A percentile compares a stretch with the other conserved stretches of the same genome.
Conservation (phyloP, 441 rosid species). For the Populus tomentosa region DNA sequence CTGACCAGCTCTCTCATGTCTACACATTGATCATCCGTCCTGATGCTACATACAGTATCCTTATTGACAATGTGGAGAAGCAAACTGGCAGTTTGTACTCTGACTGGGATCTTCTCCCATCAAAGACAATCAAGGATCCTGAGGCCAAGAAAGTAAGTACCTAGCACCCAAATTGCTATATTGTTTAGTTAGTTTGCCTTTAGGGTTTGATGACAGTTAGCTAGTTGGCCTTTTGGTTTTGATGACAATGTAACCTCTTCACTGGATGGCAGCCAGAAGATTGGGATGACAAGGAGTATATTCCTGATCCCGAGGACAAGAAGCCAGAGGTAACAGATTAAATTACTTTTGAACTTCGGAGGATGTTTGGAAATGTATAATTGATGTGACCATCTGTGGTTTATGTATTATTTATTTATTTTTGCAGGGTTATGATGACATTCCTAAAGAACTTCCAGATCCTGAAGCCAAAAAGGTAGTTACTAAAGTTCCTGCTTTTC, state of each 20-base stretch:
- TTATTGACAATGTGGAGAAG: constrained; percentile 86
- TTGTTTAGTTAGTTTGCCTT: neutral
- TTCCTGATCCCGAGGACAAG: constrained; percentile 87
- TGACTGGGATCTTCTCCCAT: constrained; percentile 92
- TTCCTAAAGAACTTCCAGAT: constrained; percentile 84
- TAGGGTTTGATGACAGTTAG: neutral
- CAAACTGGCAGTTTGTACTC: constrained; percentile 83
- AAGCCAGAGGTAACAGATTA: constrained; percentile 64
- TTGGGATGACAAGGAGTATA: constrained; percentile 89
- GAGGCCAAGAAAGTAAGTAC: constrained; percentile 74
- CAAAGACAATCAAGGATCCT: constrained; percentile 84
- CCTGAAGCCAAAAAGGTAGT: constrained; percentile 80
- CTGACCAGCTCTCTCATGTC: constrained; percentile 92
- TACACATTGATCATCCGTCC: constrained; percentile 86
- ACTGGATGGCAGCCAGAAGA: constrained; percentile 77
- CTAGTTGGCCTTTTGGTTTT: neutral
- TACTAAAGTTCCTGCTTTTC: neutral
- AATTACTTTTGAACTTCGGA: neutral
- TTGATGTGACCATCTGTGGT: neutral
- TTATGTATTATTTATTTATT: neutral
- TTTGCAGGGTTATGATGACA: constrained; percentile 78
- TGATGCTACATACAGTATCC: constrained; percentile 87
- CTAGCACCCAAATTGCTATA: neutral
- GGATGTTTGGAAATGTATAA: neutral
- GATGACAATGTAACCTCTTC: constrained; percentile 5